Evolutionary conservation across 345 rosid species (phyloP), one percentile per base, ranked within the genome.

Genomic region (Gossypium rotundifolium): DNA sequence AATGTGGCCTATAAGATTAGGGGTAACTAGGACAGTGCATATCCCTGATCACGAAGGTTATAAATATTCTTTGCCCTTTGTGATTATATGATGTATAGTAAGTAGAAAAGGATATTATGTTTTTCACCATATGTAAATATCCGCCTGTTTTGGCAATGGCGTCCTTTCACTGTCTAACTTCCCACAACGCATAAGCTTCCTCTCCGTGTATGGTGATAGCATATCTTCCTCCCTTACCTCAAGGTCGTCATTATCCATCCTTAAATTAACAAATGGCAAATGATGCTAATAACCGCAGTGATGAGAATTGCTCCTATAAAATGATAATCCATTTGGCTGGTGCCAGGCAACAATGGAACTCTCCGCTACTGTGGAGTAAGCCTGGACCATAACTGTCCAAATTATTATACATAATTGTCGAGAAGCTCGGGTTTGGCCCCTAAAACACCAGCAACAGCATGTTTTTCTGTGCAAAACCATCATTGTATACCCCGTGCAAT

Each of bases 401-500:
- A 33, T 33, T 4, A 29, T 11, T 1, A 23, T 80, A 85, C 84
- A 77, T 62, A 74, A 81, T 4, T 23, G 38, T 6, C 17, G 1
- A 85, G 64, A 29, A 87, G 90, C 5, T 25, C 12, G 4, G 87
- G 88, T 63, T 84, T 80, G 9, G 87, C 90, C 11, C 93, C 90
- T 1, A 88, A 65, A 67, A 81, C 3, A 10, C 87, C 90, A 0
- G 90, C 89, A 63, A 85, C 89, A 0, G 89, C 93, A 2, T 88
- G 90, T 1, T 78, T 70, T 83, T 76, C 52, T 77, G 78, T 88
- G 86, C 74, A 88, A 44, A 40, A 87, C 81, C 90, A 85, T 87
- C 93, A 87, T 87, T 5, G 90, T 88, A 79, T 84, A 87, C 90
- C 90, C 83, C 17, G 90, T 33, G 40, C 40, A 33, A 33, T 33